Percentiles rank a stretch among this genome's conserved stretches.
phyloP scores from a whole-genome alignment of 768 basidiomycete genomes.

The Saitozyma sp. region DNA sequence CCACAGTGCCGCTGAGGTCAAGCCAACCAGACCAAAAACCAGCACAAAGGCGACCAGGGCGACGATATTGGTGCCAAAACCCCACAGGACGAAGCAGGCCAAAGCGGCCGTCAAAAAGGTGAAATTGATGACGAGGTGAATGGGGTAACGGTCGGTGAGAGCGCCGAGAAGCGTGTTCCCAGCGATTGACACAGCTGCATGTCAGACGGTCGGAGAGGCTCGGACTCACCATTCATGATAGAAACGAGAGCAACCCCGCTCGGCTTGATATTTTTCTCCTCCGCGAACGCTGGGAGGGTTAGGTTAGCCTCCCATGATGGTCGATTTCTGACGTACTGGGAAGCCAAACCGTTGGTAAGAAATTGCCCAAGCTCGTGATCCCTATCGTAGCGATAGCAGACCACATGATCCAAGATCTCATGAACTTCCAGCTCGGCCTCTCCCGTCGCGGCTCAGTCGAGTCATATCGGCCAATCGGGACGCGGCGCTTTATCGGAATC shows the following conservation, averaged over 20 bases:
- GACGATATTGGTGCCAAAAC: constrained; percentile 35
- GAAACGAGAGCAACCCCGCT: constrained; percentile 40
- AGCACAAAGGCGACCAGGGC: constrained; percentile 35
- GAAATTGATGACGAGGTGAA: constrained; percentile 30
- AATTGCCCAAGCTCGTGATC: constrained; percentile 40
- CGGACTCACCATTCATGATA: constrained; percentile 38
- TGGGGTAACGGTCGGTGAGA: constrained; percentile 36
- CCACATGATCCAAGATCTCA: constrained; percentile 20
- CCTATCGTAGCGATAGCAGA: constrained; percentile 26
- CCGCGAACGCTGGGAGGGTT: constrained; percentile 36
- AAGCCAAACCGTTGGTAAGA: constrained; percentile 43
- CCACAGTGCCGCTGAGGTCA: constrained; percentile 41
- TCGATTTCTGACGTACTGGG: constrained; percentile 13
- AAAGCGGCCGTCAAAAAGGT: constrained; percentile 35
- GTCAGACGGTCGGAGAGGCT: not conserved
- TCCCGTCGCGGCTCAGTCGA: too few species aligned
- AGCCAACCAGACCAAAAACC: constrained; percentile 32
- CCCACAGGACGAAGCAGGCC: constrained; percentile 47
- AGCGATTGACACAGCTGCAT: constrained; percentile 40
- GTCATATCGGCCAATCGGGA: too few species aligned
- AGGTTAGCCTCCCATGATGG: not conserved
- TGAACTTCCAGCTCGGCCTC: constrained; percentile 22
- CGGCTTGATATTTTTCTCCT: constrained; percentile 31
- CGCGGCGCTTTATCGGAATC: constrained; percentile 34
- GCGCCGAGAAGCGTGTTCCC: constrained; percentile 40